Base-by-base conservation (phyloP, 176 grass and related monocot species). In the Poa pratensis region DNA sequence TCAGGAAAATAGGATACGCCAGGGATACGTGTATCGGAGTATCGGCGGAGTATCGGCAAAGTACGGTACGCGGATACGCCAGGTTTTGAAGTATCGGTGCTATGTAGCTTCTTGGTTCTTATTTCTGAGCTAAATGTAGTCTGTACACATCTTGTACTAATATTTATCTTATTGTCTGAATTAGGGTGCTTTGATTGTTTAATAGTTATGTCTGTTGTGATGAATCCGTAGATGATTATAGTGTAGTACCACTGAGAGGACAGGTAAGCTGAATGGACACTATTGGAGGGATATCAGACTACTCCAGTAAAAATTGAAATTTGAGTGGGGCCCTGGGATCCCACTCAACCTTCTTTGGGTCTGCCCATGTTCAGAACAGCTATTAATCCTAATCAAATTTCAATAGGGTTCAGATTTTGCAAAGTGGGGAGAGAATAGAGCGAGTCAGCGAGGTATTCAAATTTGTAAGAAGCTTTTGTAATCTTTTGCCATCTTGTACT, bases 191-290 rank as follows among this genome's bases (percentile, higher is more conserved):
- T 48, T 84, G 28, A n/a, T 65, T 35, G 37, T 77, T 17, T 15
- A 10, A 40, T 66, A 26, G 22, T 77, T 51, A 19, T 76, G 73
- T 68, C 74, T 76, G 37, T 60, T 42, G 19, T 54, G 18, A 62
- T 54, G 45, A 71, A 50, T 18, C 23, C 6, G 17, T 74, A 27
- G 28, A 73, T 73, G 23, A 30, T 49, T 74, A 51, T 0, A 51
- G 71, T 5, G 46, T 51, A 51, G 18, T 50, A 73, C 24, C 71
- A 51, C 71, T 51, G 71, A 74, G 71, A 10, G 23, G 45, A 74
- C 45, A 17, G 46, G 16, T 68, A 20, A 68, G 65, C 30, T 68
- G 17, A 68, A 37, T 68, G 65, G 65, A 20, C 27, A 68, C 65
- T 35, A 68, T 16, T 68, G 65, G 7, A 19, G 65, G 32, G 65